These are phyloP conservation scores for Penicillium sp. DNA, from an alignment of 2,329 filamentous ascomycete species.

Conservation along the genomic window DNA sequence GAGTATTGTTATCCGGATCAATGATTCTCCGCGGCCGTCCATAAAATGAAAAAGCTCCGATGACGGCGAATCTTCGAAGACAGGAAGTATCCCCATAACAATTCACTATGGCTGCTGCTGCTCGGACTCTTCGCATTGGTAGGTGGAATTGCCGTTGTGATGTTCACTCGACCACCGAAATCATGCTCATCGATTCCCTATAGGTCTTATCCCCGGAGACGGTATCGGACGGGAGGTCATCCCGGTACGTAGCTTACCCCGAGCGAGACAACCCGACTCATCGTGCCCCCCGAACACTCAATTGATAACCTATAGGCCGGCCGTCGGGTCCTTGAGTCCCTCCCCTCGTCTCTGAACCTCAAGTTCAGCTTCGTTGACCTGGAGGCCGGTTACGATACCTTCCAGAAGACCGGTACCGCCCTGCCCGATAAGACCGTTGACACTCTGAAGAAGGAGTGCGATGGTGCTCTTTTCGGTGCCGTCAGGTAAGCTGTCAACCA, in stretches of 20 bases:
- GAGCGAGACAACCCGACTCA: slow-evolving; percentile 5
- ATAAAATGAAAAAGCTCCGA: slow-evolving; percentile 35
- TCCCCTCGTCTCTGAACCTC: slow-evolving; percentile 86
- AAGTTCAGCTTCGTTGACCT: slow-evolving; percentile 95
- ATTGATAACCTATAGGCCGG: slow-evolving; percentile 60
- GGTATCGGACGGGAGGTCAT: slow-evolving; percentile 99
- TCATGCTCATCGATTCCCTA: slow-evolving; percentile 18
- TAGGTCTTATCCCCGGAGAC: slow-evolving; percentile 95
- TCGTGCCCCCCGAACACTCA: slow-evolving; percentile 16
- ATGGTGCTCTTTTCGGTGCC: slow-evolving; percentile 94
- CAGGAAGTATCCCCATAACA: slow-evolving; percentile 24
- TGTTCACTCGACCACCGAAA: slow-evolving; percentile 1
- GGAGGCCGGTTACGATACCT: slow-evolving; percentile 89
- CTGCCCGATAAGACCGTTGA: slow-evolving; percentile 91
- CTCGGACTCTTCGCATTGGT: slow-evolving; percentile 72
- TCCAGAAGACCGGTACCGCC: slow-evolving; percentile 85
- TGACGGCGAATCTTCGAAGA: slow-evolving; percentile 30
- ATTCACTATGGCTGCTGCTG: slow-evolving; percentile 56
- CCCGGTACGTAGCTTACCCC: slow-evolving; percentile 58
- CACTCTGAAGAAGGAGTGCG: slow-evolving; percentile 85
- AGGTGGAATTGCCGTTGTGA: slow-evolving; percentile 33
- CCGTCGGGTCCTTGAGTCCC: slow-evolving; percentile 86
- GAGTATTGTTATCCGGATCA: slow-evolving; percentile 22
- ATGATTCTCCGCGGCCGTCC: slow-evolving; percentile 24
- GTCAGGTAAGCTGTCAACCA: slow-evolving; percentile 63